These are phyloP conservation scores for Cytospora paraplurivora DNA, from an alignment of 2,329 filamentous ascomycete genomes.

Conservation along the genomic window DNA sequence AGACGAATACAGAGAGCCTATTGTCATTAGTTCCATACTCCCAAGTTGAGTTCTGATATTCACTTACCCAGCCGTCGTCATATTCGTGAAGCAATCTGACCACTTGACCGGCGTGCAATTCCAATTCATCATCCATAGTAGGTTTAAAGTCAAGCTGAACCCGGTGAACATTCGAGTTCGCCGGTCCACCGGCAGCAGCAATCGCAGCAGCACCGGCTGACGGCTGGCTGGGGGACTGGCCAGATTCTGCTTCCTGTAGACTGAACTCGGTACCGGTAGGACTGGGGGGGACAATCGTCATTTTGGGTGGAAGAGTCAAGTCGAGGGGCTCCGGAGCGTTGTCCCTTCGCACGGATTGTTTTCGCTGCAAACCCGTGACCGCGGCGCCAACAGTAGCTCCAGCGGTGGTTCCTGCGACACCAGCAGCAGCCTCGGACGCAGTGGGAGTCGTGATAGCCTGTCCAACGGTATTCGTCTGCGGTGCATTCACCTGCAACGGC, in stretches of 20 bases:
- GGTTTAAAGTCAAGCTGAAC: slow-evolving; percentile 94
- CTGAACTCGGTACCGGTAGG: slow-evolving; percentile 67
- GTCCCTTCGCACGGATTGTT: slow-evolving; percentile 59
- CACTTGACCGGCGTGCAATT: slow-evolving; percentile 76
- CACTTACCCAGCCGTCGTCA: slow-evolving; percentile 93
- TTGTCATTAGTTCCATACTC: background rate
- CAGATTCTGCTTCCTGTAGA: slow-evolving; percentile 44
- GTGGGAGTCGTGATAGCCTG: slow-evolving; percentile 2
- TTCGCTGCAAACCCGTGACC: slow-evolving; percentile 47
- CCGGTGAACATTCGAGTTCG: slow-evolving; percentile 73
- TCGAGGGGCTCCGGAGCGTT: slow-evolving; percentile 52
- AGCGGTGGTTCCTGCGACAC: slow-evolving; percentile 20
- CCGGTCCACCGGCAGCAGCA: slow-evolving; percentile 62
- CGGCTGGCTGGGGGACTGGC: slow-evolving; percentile 52
- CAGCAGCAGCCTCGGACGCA: background rate
- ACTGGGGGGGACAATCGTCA: slow-evolving; percentile 51
- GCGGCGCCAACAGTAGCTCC: slow-evolving; percentile 33
- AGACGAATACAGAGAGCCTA: slow-evolving; percentile 89
- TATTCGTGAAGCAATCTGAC: slow-evolving; percentile 93
- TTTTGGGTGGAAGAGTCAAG: slow-evolving; percentile 49
- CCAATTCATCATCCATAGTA: slow-evolving; percentile 89
- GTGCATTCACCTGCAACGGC: slow-evolving; percentile 19
- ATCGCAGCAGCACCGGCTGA: slow-evolving; percentile 60
- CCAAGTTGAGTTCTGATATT: background rate
- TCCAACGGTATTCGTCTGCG: slow-evolving; percentile 15